phyloP scores from a whole-genome alignment of 139 green algal genomes.

The Gonium pectorale region DNA sequence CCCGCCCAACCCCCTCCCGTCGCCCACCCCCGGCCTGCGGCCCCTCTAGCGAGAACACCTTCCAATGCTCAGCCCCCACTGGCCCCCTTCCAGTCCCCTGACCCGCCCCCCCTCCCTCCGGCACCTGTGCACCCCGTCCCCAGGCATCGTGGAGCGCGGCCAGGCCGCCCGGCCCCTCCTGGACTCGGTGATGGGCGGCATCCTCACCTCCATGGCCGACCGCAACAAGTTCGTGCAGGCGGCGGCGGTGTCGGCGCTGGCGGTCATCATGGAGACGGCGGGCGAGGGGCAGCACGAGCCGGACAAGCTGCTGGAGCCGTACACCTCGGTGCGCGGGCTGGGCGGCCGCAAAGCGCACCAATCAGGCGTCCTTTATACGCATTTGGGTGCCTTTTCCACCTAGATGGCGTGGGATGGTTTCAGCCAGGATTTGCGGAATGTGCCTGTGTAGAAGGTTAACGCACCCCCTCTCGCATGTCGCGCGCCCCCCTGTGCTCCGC shows the following conservation, averaged over 20 bases:
- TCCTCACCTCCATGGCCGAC: slow-evolving; percentile 83
- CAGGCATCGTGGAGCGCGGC: slow-evolving; percentile 27
- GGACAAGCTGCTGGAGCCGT: slow-evolving; percentile 39
- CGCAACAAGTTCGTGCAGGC: slow-evolving; percentile 92
- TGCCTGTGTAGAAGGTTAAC: too few relatives aligned
- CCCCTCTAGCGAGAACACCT: too few relatives aligned
- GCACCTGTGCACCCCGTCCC: background rate
- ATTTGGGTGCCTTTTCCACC: too few relatives aligned
- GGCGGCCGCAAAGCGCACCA: background rate
- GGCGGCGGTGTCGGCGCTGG: slow-evolving; percentile 88
- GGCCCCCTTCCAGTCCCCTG: too few relatives aligned
- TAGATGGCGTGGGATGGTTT: too few relatives aligned
- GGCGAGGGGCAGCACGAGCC: slow-evolving; percentile 33
- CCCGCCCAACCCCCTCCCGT: too few relatives aligned
- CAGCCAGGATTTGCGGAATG: too few relatives aligned
- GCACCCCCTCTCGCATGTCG: too few relatives aligned
- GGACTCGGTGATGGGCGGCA: slow-evolving; percentile 72
- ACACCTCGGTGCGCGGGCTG: slow-evolving; percentile 40
- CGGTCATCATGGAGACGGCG: slow-evolving; percentile 78
- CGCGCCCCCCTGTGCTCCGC: too few relatives aligned
- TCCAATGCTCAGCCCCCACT: too few relatives aligned
- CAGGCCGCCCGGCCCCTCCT: slow-evolving; percentile 51
- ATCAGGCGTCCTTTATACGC: too few relatives aligned
- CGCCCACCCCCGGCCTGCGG: too few relatives aligned
- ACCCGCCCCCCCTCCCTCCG: background rate